Base-by-base conservation (phyloP, 495 filamentous ascomycete species). In the Penicillium robsamsonii region DNA sequence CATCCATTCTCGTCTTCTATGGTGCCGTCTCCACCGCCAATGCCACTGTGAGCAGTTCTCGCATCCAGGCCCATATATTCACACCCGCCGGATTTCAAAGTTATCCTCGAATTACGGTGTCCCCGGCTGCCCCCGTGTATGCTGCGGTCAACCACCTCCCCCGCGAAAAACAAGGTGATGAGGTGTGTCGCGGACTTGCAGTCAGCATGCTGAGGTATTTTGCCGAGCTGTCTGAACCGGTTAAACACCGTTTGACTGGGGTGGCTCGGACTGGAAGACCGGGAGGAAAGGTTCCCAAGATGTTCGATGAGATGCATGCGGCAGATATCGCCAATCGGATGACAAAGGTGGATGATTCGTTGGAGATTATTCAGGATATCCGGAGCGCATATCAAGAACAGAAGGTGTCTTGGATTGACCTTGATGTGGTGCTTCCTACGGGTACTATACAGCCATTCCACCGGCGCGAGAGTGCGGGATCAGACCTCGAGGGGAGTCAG, bases 161-260 rank as follows among this genome's bases (percentile, higher is more conserved):
- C 22, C 85, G 89, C 54, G 92, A 96, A 64, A 89, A 89, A 70
- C 94, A 97, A 77, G 93, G 92, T 40, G 90, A 96, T 68, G 92
- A 96, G 67, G 75, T 96, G 33, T 90, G 84, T 70, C 86, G 94
- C 17, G 94, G 88, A 1, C 78, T 99, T 41, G 94, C 94, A 35
- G 92, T 97, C 69, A 88, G 89, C 47, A 78, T 97, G 67, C 80
- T 90, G 67, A 97, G 93, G 67, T 99, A 97, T 74, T 97, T 96
- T 61, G 80, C 81, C 31, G 92, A 96, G 68, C 74, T 97, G 46
- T 87, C 92, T 15, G 85, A 90, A 40, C 73, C 77, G 27, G 81
- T 92, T 57, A 95, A 90, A 75, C 80, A 81, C 57, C 77, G 71
- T 40, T 61, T 81, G 60, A 70, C 59, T 30, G 70, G 72, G 13